phyloP scores from a whole-genome alignment of 768 basidiomycete species.

The Kwoniella sp. region DNA sequence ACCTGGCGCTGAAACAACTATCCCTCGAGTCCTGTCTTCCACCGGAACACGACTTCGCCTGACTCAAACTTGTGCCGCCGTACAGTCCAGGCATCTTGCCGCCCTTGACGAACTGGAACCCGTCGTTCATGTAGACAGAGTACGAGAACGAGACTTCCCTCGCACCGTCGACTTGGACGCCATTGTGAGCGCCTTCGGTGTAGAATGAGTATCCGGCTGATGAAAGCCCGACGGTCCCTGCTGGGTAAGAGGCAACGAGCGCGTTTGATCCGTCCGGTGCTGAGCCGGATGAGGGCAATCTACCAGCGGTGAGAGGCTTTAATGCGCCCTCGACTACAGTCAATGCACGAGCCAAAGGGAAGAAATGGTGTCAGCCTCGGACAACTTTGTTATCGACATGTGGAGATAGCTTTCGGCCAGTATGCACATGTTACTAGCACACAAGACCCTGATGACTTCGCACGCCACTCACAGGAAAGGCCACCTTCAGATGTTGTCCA shows the following conservation, averaged over 20 bases:
- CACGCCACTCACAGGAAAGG: constrained; percentile 17
- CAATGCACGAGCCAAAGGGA: not conserved
- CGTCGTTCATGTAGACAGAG: constrained; percentile 67
- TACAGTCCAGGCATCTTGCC: constrained; percentile 72
- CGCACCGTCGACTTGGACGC: constrained; percentile 62
- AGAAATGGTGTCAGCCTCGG: not conserved
- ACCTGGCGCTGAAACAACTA: constrained; percentile 66
- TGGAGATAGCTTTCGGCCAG: not conserved
- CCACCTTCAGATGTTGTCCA: constrained; percentile 17
- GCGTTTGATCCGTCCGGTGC: constrained; percentile 49
- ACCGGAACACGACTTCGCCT: constrained; percentile 66
- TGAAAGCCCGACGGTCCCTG: constrained; percentile 31
- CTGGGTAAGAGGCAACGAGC: constrained; percentile 38
- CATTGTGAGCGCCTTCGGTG: constrained; percentile 65
- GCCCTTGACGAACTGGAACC: constrained; percentile 68
- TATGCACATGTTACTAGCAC: not conserved
- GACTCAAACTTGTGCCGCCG: constrained; percentile 63
- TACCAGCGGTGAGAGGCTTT: constrained; percentile 44
- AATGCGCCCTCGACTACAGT: constrained; percentile 41
- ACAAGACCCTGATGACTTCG: not conserved
- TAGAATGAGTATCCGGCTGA: constrained; percentile 69
- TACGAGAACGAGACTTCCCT: constrained; percentile 73
- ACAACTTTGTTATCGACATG: not conserved
- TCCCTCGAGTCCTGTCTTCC: constrained; percentile 65
- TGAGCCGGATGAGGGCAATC: constrained; percentile 30